These are phyloP conservation scores for Pouteria glomerata DNA, from an alignment of 148 eudicot species.

Conservation along the genomic window DNA sequence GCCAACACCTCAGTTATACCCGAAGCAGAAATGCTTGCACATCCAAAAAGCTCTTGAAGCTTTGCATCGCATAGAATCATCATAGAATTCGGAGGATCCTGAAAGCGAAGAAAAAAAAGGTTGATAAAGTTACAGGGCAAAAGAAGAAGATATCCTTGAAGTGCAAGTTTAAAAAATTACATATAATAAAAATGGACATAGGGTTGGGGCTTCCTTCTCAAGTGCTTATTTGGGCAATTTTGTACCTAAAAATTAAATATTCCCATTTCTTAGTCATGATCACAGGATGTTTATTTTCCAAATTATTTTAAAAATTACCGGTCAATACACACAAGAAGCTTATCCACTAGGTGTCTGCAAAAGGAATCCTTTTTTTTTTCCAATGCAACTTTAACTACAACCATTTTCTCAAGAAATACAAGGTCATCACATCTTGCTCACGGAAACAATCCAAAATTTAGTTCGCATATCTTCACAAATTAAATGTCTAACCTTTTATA, in stretches of 20 bases:
- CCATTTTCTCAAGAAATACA: not conserved
- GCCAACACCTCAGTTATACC: slow-evolving; percentile 61
- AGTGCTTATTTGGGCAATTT: not conserved
- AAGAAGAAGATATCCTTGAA: not conserved
- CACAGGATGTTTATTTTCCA: not conserved
- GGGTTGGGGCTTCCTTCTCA: no score
- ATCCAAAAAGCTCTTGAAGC: slow-evolving; percentile 71
- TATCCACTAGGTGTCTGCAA: not conserved
- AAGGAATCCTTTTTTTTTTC: not conserved
- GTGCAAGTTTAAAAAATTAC: not conserved
- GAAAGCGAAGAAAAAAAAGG: slow-evolving; percentile 2
- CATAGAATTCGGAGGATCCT: slow-evolving; percentile 63
- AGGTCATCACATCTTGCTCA: not conserved
- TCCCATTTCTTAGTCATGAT: not conserved
- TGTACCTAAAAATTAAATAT: not conserved
- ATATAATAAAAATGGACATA: not conserved
- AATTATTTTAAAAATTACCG: not conserved
- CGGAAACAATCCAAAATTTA: not conserved
- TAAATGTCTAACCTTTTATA: not conserved
- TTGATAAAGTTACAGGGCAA: not conserved
- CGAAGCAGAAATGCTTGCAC: slow-evolving; percentile 52
- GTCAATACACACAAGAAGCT: not conserved
- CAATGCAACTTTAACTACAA: not conserved
- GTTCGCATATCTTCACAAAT: not conserved
- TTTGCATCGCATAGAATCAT: slow-evolving; percentile 60